Evolutionary conservation across 148 eudicot genomes (phyloP).

Genomic region (Rheum nobile): DNA sequence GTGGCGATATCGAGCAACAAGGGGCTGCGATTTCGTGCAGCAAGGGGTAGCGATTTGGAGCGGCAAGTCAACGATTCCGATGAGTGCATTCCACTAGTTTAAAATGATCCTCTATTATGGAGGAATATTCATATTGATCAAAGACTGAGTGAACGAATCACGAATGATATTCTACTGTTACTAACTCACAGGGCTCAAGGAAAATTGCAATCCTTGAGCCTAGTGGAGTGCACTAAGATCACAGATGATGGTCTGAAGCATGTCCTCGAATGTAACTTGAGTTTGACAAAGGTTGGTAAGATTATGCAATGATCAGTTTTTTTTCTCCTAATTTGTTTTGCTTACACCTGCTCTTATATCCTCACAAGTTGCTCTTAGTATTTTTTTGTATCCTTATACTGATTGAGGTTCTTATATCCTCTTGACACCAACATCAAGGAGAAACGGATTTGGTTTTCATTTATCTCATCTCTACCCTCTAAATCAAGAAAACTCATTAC

Average conservation of each 20-base stretch:
- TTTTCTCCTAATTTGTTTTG: not conserved
- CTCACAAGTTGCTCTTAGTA: too few relatives aligned
- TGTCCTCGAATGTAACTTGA: conserved; percentile 44
- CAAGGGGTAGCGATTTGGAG: too few relatives aligned
- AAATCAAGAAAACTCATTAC: not conserved
- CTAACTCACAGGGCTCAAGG: conserved; percentile 66
- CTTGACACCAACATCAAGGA: conserved; percentile 80
- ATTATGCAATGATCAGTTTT: not conserved
- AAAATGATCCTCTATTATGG: conserved; percentile 62
- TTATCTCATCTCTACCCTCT: not conserved
- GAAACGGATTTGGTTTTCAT: conserved; percentile 70
- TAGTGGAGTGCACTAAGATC: conserved; percentile 51
- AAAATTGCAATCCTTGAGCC: conserved; percentile 55
- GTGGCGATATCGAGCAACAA: too few relatives aligned
- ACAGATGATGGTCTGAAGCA: conserved; percentile 63
- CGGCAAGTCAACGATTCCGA: too few relatives aligned
- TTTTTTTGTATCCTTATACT: too few relatives aligned
- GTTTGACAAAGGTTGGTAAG: conserved; percentile 56
- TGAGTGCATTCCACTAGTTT: conserved; percentile 38
- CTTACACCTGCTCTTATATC: not conserved
- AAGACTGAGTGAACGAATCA: conserved; percentile 44
- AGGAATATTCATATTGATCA: conserved; percentile 47
- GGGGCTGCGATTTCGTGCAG: too few relatives aligned
- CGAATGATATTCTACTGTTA: conserved; percentile 50
- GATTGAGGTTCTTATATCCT: conserved; percentile 81